Conservation (phyloP, 2,329 filamentous ascomycete genomes). For the Ascochyta clinopodiicola region DNA sequence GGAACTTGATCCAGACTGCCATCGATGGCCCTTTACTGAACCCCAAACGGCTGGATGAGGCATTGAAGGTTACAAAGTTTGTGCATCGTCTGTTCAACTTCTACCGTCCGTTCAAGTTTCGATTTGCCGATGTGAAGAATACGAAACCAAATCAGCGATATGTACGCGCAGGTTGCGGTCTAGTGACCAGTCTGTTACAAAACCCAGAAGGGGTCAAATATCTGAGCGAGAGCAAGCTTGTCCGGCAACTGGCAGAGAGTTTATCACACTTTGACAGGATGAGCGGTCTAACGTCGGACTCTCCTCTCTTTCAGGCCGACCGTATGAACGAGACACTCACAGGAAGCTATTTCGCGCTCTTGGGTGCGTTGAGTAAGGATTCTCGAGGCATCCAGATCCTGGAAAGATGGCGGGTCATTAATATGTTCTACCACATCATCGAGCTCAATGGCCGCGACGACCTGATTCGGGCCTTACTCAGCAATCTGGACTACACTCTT, state of each 20-base stretch:
- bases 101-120: constrained; percentile 94
- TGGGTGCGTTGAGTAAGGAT: constrained; percentile 86
- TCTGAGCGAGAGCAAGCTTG: constrained; percentile 86
- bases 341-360: constrained; percentile 90
- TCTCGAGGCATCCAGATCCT: constrained; percentile 84
- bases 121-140: constrained; percentile 88
- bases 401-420: constrained; percentile 96
- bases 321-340: constrained; percentile 86
- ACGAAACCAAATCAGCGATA: constrained; percentile 95
- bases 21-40: constrained; percentile 93
- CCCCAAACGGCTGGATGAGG: constrained; percentile 90
- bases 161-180: constrained; percentile 83
- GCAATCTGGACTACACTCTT: constrained; percentile 90
- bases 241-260: constrained; percentile 94
- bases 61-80: constrained; percentile 93
- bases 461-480: constrained; percentile 84
- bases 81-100: constrained; percentile 94
- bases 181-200: constrained; percentile 86
- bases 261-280: constrained; percentile 93
- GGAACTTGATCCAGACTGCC: constrained; percentile 88
- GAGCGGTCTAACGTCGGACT: constrained; percentile 74
- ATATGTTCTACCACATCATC: constrained; percentile 99
- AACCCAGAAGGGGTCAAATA: constrained; percentile 85
- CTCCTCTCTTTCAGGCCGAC: constrained; percentile 86
- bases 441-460: constrained; percentile 91